Evolutionary conservation across 495 filamentous ascomycete species (phyloP), one percentile per base, ranked within the genome.

Genomic region (Astrocystis sublimbata): DNA sequence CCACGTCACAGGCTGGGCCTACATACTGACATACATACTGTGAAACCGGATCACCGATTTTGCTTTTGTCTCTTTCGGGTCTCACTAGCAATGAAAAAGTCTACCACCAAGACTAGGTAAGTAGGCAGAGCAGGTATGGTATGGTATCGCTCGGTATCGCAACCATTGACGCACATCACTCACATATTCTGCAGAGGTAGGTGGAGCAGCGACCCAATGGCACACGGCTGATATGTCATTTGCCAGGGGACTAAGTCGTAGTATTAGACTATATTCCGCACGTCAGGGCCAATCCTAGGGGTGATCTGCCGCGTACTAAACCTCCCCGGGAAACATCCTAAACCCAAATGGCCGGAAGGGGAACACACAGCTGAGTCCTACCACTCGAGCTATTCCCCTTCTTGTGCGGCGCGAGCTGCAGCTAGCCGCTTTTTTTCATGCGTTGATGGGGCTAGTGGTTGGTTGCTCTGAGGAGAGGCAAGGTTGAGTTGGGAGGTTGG

Each of bases 321-420:
- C 50, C 50, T 49, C 42, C 19, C 30, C 10, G n/a, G 4, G 1
- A 15, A 30, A 21, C 43, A 35, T 26, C 33, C 23, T 23, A 13
- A 2, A n/a, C n/a, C 38, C 53, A 56, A 30, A 26, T 38, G 41
- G 41, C n/a, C n/a, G n/a, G n/a, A n/a, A n/a, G n/a, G n/a, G n/a
- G n/a, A n/a, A n/a, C n/a, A 26, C 58, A 61, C 60, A 62, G 60
- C 60, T 62, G 50, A 40, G 23, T 45, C 50, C 28, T 6, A 53
- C 47, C 36, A 33, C 23, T 17, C 23, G 42, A 59, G 30, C 36
- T 40, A 42, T 45, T 61, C 24, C 58, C 38, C 13, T 43, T 61
- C 38, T 54, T 33, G 58, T 61, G 19, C 23, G 35, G 28, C 59
- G 49, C 26, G 13, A 12, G 45, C 10, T 8, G 33, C 50, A 47